Conservation (phyloP, 495 filamentous ascomycete species). For the Usnea hakonensis region DNA sequence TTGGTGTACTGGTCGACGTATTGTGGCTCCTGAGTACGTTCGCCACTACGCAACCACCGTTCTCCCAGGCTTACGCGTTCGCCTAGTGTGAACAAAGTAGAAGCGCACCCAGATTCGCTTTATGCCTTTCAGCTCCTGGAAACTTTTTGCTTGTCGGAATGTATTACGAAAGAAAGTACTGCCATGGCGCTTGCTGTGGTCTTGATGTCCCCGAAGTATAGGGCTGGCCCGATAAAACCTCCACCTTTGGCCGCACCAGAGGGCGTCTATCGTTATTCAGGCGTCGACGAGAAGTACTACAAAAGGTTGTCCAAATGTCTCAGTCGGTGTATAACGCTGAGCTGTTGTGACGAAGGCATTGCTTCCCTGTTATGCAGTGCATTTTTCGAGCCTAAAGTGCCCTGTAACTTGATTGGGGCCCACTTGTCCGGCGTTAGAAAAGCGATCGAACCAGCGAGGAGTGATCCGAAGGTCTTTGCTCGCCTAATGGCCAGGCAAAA, state of each 20-base stretch:
- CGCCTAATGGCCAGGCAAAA: not conserved
- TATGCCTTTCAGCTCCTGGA: no score
- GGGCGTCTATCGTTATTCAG: not conserved
- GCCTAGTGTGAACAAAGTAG: no score
- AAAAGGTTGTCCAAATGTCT: conserved; percentile 7
- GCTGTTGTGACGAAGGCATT: conserved; percentile 17
- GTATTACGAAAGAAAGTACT: no score
- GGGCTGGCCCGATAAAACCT: not conserved
- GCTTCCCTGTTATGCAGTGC: conserved; percentile 24
- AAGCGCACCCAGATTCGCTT: no score
- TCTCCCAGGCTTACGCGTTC: not conserved
- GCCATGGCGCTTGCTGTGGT: no score
- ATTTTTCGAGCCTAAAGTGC: conserved; percentile 22
- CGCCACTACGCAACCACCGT: not conserved
- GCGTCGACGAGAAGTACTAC: not conserved
- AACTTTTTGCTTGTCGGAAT: no score
- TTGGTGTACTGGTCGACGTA: conserved; percentile 18
- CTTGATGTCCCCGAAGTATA: no score
- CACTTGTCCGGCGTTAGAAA: conserved; percentile 15
- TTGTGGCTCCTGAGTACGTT: not conserved
- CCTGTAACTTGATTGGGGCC: conserved; percentile 23
- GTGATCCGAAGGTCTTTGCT: not conserved
- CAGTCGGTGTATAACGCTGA: conserved; percentile 20
- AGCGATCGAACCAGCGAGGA: conserved; percentile 2
- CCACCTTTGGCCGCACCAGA: not conserved